Base-by-base conservation (phyloP, 768 basidiomycete genomes). In the Kwoniella europaea region DNA sequence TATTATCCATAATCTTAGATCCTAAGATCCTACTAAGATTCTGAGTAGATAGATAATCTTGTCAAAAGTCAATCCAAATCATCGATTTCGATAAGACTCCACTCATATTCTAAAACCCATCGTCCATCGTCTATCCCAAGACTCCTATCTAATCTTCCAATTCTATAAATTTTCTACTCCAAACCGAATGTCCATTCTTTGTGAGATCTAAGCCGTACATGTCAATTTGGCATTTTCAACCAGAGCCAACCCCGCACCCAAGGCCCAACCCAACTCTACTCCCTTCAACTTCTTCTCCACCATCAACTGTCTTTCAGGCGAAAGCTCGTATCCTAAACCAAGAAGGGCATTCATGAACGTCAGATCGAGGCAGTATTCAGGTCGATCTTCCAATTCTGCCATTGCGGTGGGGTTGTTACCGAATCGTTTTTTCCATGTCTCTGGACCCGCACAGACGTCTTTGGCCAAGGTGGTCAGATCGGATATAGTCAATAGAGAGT, bases 361-460 rank as follows among this genome's bases (percentile, higher is more conserved):
- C 79, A 98, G 83, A 82, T 99, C 96, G 52, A 98, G 87, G 82
- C 97, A 99, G 87, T 91, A 95, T 86, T 98, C 96, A 0, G 96
- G 94, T 10, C 95, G 87, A 59, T 86, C 92, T 59, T 88, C 86
- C 6, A 98, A 85, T 79, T 97, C 96, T 0, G 84, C 86, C 82
- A 91, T 86, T 44, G 88, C 88, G 1, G 80, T 82, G 6, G 84
- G 60, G 73, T 84, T 82, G 27, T 75, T 76, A 27, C 79, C 79
- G 79, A 87, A 83, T 16, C 78, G 68, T 41, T 69, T 73, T 22
- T 74, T 66, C 92, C 93, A 93, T 29, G 86, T 84, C 0, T 84
- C 64, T 2, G 86, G 88, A 0, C 95, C 94, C 4, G 83, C 83
- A 79, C 96, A 98, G 56, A 97, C 90, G 62, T 87, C 86, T 58